phyloP scores from a whole-genome alignment of 371 early-diverging fungal species.

The Haplosporangium sp. region DNA sequence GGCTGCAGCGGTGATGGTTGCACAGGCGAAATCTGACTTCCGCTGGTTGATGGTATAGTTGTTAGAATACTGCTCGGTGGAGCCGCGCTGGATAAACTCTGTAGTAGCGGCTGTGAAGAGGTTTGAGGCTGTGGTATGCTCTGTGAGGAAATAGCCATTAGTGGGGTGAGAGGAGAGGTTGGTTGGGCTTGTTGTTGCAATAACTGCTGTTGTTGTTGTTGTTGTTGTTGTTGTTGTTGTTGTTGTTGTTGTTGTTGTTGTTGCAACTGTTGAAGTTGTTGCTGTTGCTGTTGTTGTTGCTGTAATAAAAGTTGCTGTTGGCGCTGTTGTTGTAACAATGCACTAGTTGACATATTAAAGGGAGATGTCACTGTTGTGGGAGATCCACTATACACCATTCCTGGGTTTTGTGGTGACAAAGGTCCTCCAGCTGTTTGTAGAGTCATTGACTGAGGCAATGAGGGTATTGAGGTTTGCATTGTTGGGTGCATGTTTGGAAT shows the following conservation, averaged over 20 bases:
- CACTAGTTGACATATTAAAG: slow-evolving; percentile 21
- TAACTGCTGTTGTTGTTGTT: slow-evolving; percentile 20
- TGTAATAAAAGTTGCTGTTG: slow-evolving; percentile 21
- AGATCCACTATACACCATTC: background rate
- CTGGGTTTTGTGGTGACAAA: background rate
- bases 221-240: slow-evolving; percentile 14
- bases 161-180: background rate
- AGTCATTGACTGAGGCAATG: background rate
- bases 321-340: slow-evolving; percentile 25
- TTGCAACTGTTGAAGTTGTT: slow-evolving; percentile 17
- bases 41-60: background rate
- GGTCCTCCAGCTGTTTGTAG: background rate
- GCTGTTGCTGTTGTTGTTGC: slow-evolving; percentile 13
- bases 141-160: background rate
- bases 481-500: background rate
- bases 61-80: slow-evolving; percentile 21
- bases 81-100: background rate
- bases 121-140: background rate
- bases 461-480: background rate
- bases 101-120: background rate
- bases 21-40: background rate
- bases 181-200: background rate
- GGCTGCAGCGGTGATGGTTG: slow-evolving; percentile 15
- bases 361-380: slow-evolving; percentile 4
- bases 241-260: slow-evolving; percentile 7